phyloP scores from a whole-genome alignment of 345 rosid genomes.

The Eucalyptus regnans region DNA sequence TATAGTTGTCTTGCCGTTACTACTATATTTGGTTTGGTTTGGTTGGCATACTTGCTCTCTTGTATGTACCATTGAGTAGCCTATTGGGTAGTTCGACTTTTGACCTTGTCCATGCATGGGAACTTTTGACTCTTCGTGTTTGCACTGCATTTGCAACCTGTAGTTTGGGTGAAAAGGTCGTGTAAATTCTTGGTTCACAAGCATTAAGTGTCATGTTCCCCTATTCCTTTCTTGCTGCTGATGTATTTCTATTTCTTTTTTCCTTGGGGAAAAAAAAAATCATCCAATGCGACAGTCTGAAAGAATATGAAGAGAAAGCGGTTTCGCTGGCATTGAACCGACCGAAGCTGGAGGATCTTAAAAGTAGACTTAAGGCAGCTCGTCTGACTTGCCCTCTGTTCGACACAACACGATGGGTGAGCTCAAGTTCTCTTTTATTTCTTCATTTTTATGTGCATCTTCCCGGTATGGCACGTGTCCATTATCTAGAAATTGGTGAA shows the following conservation, averaged over 20 bases:
- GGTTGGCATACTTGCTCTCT: neutral
- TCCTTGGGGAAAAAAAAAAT: neutral
- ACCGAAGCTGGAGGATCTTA: conserved; percentile 61
- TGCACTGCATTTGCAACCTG: neutral
- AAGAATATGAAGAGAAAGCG: conserved; percentile 87
- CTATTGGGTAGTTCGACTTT: neutral
- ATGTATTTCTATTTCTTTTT: neutral
- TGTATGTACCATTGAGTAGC: neutral
- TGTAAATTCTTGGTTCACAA: neutral
- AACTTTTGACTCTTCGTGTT: neutral
- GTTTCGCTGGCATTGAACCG: conserved; percentile 68
- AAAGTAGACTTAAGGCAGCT: conserved; percentile 48
- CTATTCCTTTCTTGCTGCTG: neutral
- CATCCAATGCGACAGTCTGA: conserved; percentile 36
- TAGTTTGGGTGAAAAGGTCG: neutral
- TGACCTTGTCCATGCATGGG: neutral
- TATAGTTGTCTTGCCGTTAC: neutral
- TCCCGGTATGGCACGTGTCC: neutral
- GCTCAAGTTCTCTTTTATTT: neutral
- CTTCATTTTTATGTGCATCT: neutral
- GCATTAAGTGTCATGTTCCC: neutral
- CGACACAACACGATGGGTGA: conserved; percentile 94
- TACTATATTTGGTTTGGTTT: neutral
- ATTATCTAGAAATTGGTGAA: neutral
- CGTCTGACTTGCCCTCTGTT: conserved; percentile 86